Conservation (phyloP, 805 yeast species). For the Kuraishia borneana region DNA sequence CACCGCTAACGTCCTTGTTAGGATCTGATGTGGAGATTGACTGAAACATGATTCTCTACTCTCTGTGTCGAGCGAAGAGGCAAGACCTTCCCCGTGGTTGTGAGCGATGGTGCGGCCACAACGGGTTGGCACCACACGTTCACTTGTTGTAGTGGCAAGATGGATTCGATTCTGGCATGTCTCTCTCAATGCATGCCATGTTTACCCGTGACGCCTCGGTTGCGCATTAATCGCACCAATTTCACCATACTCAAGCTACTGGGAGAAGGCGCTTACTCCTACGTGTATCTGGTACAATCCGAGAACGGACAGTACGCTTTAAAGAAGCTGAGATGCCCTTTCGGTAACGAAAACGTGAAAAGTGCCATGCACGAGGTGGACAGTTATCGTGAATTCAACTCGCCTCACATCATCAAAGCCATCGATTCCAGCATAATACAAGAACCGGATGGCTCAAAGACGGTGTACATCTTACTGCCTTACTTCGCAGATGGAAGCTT, state of each 20-base stretch:
- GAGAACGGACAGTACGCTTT: slow-evolving; percentile 52
- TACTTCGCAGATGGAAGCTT: slow-evolving; percentile 62
- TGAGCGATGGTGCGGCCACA: too few relatives aligned
- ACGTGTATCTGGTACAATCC: slow-evolving; percentile 66
- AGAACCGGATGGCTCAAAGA: slow-evolving; percentile 71
- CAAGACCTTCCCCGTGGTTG: too few relatives aligned
- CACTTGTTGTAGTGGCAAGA: not conserved
- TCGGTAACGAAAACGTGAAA: slow-evolving; percentile 67
- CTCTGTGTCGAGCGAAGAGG: too few relatives aligned
- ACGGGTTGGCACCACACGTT: not conserved
- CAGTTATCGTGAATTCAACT: slow-evolving; percentile 57
- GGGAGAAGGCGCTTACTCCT: slow-evolving; percentile 88
- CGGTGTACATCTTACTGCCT: slow-evolving; percentile 72
- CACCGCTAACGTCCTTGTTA: slow-evolving; percentile 41
- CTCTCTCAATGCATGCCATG: slow-evolving; percentile 5
- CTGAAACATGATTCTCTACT: slow-evolving; percentile 11
- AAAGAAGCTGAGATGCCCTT: slow-evolving; percentile 81
- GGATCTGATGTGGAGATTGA: slow-evolving; percentile 26
- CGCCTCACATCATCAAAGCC: slow-evolving; percentile 56
- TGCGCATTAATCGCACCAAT: slow-evolving; percentile 48
- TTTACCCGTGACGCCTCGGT: slow-evolving; percentile 28
- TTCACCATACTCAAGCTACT: slow-evolving; percentile 60
- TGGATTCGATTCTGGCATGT: too few relatives aligned
- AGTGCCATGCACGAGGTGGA: slow-evolving; percentile 71
- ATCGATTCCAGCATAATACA: slow-evolving; percentile 63